Evolutionary conservation across 129 eudicot genomes (phyloP), one percentile per base, ranked within the genome.

Genomic region (Tagetes patula): DNA sequence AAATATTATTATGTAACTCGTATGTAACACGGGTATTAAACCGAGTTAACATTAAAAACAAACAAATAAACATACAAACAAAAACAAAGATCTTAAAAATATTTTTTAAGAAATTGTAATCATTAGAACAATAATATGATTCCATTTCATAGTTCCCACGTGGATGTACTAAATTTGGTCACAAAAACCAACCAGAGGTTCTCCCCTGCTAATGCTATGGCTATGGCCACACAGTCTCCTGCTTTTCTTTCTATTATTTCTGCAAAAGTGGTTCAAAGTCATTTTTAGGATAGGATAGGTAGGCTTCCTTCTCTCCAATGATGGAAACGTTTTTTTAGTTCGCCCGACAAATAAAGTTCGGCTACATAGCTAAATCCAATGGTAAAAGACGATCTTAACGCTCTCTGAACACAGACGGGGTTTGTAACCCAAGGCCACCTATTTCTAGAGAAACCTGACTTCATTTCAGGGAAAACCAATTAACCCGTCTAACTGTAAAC

Each of bases 101-200:
- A 5, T 69, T 33, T 50, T 36, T 2, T n/a, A 3, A 38, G 8
- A 54, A 54, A 41, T 10, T 70, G 37, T 36, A 73, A 73, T 75
- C 54, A 75, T 65, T 65, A n/a, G 65, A 40, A 40, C 55, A 65
- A 75, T 49, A 64, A 74, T 74, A 32, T 50, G 71, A 74, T 0
- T 62, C 31, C 48, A 8, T 43, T 43, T 7, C 8, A 10, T 43
- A 43, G 48, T 3, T 5, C 13, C 13, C 71, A 74, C 72, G 5
- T 47, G 72, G 32, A 30, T 74, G 66, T 39, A 71, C 54, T 5
- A 30, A 9, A 8, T 70, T 34, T 60, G 38, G 41, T 64, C 53
- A 63, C 71, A 37, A 31, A 73, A 61, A 46, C 47, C 27, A 20
- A 20, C 27, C 27, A 20, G 27, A 20, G 27, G 27, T 20, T 20